phyloP scores from a whole-genome alignment of 2,329 filamentous ascomycete genomes.

The Sphaerulina populicola region DNA sequence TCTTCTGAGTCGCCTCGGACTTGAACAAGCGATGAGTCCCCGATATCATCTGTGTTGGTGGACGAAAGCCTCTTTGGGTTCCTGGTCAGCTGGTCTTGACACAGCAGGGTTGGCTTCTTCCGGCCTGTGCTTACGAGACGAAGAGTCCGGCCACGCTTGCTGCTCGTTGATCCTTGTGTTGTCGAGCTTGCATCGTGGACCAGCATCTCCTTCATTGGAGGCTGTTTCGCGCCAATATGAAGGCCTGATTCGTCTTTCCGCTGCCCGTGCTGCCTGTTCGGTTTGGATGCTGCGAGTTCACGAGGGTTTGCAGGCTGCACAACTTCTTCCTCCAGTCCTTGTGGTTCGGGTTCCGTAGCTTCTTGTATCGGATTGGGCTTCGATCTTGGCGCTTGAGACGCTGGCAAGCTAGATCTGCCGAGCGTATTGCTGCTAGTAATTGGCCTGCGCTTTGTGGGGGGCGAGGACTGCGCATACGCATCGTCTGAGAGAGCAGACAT shows the following conservation, averaged over 20 bases:
- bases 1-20: background rate
- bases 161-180: conserved; percentile 5
- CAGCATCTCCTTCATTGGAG: background rate
- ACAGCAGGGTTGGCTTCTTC: conserved; percentile 37
- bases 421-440: background rate
- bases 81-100: conserved; percentile 31
- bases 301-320: too few species aligned
- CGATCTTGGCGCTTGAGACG: conserved; percentile 21
- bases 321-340: too few species aligned
- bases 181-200: background rate
- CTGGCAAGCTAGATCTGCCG: conserved; percentile 32
- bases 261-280: background rate
- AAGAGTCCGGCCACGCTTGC: conserved; percentile 27
- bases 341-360: background rate
- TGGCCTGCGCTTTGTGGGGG: conserved; percentile 9
- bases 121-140: conserved; percentile 35
- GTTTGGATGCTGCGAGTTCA: background rate
- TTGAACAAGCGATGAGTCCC: background rate
- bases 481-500: conserved; percentile 25
- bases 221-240: background rate
- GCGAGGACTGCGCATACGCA: conserved; percentile 21
- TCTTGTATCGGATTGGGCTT: background rate
- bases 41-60: conserved; percentile 14
- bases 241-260: background rate
- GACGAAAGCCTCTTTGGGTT: conserved; percentile 16